These are phyloP conservation scores for Cantharellus anzutake DNA, from an alignment of 768 basidiomycete species.

Conservation along the genomic window DNA sequence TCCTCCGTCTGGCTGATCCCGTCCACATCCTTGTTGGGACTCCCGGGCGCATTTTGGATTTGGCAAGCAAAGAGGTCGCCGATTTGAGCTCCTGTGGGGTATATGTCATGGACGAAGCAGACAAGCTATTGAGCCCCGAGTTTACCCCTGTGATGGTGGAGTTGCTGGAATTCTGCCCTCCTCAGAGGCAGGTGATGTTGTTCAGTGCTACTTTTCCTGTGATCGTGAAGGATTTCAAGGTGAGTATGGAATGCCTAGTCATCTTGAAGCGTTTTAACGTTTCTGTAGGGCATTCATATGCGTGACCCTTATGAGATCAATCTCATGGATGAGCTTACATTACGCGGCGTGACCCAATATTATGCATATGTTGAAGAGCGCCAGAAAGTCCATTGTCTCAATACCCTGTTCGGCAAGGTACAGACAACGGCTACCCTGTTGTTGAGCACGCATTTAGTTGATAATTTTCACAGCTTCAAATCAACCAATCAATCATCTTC, in stretches of 20 bases:
- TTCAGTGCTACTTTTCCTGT: slow-evolving; percentile 98
- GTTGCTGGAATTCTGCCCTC: slow-evolving; percentile 65
- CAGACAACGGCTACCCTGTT: slow-evolving; percentile 5
- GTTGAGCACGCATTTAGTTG: not conserved
- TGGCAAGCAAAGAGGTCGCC: slow-evolving; percentile 82
- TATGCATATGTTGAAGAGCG: slow-evolving; percentile 98
- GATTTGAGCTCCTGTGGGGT: slow-evolving; percentile 88
- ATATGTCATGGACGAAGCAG: slow-evolving; percentile 99
- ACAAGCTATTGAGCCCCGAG: slow-evolving; percentile 92
- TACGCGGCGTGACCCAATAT: slow-evolving; percentile 97
- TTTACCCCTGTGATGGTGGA: slow-evolving; percentile 99
- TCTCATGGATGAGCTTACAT: slow-evolving; percentile 98
- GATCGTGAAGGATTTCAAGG: slow-evolving; percentile 99
- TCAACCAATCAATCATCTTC: slow-evolving; percentile 99
- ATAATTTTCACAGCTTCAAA: slow-evolving; percentile 61
- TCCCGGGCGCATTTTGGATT: slow-evolving; percentile 86
- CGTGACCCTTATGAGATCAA: slow-evolving; percentile 91
- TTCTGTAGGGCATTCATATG: slow-evolving; percentile 82
- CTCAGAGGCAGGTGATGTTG: slow-evolving; percentile 89
- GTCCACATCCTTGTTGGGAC: slow-evolving; percentile 97
- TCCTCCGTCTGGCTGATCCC: slow-evolving; percentile 69
- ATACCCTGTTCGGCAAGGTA: slow-evolving; percentile 98
- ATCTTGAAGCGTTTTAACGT: not conserved
- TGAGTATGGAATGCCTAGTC: slow-evolving; percentile 16
- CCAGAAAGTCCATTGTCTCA: slow-evolving; percentile 98